These are phyloP conservation scores for Fraxinus excelsior DNA, from an alignment of 257 asterid species.

Conservation along the genomic window DNA sequence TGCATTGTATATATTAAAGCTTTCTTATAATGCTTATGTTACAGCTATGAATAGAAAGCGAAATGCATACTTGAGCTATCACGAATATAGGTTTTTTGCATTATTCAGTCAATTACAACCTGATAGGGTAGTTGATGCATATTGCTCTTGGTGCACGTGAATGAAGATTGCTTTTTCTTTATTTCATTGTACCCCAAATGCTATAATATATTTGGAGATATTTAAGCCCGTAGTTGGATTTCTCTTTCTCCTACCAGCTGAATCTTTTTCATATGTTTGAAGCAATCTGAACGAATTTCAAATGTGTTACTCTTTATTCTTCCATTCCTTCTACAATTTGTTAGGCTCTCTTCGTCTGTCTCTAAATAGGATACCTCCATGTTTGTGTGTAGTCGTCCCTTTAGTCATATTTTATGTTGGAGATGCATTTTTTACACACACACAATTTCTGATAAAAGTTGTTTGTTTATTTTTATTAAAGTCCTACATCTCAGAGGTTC, in stretches of 20 bases:
- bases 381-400: not conserved
- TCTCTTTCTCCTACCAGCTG: not conserved
- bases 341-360: not conserved
- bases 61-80: not conserved
- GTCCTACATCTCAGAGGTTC: constrained; percentile 47
- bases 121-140: not conserved
- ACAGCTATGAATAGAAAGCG: not conserved
- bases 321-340: not conserved
- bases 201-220: not conserved
- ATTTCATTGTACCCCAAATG: not conserved
- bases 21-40: not conserved
- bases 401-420: not conserved
- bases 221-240: not conserved
- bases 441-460: not conserved
- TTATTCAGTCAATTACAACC: not conserved
- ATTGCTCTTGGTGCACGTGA: not conserved
- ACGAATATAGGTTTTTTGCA: not conserved
- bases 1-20: not conserved
- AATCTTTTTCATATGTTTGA: not conserved
- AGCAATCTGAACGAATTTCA: not conserved
- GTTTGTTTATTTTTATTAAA: constrained; percentile 1
- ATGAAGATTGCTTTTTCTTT: not conserved
- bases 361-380: too few relatives aligned
- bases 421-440: not conserved
- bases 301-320: not conserved